Evolutionary conservation across 495 filamentous ascomycete genomes (phyloP).

Genomic region (Neurospora sp.): DNA sequence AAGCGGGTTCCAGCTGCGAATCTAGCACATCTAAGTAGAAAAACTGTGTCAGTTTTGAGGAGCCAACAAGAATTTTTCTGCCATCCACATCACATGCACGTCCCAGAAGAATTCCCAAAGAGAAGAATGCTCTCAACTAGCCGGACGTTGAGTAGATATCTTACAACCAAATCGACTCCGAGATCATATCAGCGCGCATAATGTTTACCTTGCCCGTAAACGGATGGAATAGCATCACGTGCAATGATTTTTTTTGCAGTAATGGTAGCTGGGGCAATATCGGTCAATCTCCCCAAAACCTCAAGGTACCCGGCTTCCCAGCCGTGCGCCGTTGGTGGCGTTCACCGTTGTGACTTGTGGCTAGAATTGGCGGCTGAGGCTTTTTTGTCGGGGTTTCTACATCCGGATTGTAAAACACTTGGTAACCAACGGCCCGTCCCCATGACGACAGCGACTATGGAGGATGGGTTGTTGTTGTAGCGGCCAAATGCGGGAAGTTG

Average conservation of each 20-base stretch:
- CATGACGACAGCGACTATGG: neutral
- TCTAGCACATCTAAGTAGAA: neutral
- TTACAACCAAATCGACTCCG: too few species aligned
- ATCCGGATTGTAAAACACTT: neutral
- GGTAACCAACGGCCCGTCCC: too few species aligned
- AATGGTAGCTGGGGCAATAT: too few species aligned
- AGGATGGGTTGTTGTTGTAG: neutral
- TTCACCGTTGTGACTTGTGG: neutral
- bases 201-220: too few species aligned
- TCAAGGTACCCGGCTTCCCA: neutral
- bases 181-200: too few species aligned
- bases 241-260: too few species aligned
- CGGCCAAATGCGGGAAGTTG: too few species aligned
- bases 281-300: neutral
- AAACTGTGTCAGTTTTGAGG: neutral
- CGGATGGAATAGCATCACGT: too few species aligned
- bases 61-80: neutral
- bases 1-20: neutral
- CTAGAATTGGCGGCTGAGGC: neutral
- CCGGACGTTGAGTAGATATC: neutral
- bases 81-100: neutral
- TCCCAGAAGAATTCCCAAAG: neutral
- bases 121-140: neutral
- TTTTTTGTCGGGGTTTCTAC: neutral
- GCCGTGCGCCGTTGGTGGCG: neutral